Conservation (phyloP, 169 alveolate species). For the Ichthyophthirius multifiliis region DNA sequence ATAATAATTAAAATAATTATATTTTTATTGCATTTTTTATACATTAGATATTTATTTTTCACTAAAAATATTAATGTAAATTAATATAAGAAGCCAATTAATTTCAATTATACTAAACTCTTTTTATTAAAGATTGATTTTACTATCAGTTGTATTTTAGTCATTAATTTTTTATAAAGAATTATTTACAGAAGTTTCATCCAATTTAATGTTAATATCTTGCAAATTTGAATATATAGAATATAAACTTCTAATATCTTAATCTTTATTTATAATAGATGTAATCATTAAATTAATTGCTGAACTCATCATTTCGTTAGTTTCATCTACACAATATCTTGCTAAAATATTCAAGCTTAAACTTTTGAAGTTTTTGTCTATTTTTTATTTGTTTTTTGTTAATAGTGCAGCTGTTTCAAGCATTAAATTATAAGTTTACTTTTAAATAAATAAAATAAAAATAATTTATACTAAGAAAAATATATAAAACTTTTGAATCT, state of each 20-base stretch:
- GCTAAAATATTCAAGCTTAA: slow-evolving; percentile 10
- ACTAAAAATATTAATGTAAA: not conserved
- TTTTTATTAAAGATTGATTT: not conserved
- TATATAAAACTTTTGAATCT: not conserved
- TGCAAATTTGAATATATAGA: not conserved
- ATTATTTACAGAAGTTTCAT: too few relatives aligned
- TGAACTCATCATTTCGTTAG: slow-evolving; percentile 36
- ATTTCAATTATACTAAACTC: not conserved
- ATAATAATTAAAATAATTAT: too few relatives aligned
- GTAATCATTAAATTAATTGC: slow-evolving; percentile 30
- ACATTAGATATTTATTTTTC: slow-evolving; percentile 1
- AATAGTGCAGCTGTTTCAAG: slow-evolving; percentile 15
- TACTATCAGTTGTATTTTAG: not conserved
- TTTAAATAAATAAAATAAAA: not conserved
- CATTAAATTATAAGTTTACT: slow-evolving; percentile 13
- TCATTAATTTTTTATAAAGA: too few relatives aligned
- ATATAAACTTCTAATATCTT: not conserved
- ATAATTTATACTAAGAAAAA: not conserved
- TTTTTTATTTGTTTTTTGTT: slow-evolving; percentile 2
- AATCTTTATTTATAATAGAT: not conserved
- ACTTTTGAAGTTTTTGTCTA: slow-evolving; percentile 4
- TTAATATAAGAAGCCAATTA: not conserved
- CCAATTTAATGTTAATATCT: too few relatives aligned
- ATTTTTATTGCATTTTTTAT: too few relatives aligned
- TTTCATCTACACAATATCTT: slow-evolving; percentile 18